phyloP scores from a whole-genome alignment of 768 basidiomycete species.

The Candolleomyces efflorescens region DNA sequence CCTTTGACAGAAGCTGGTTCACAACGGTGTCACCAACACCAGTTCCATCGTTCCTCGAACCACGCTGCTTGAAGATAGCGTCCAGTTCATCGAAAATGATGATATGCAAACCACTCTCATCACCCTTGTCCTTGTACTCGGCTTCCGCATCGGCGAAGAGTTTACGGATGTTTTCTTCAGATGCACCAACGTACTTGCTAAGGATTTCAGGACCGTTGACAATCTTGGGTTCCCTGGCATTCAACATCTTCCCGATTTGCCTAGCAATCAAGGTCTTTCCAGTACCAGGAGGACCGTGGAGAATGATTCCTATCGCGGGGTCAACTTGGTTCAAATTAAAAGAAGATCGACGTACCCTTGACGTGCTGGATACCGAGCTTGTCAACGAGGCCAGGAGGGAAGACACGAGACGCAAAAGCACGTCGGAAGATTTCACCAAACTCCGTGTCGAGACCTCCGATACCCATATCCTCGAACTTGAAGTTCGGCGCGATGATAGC shows the following conservation, averaged over 20 bases:
- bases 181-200: constrained; percentile 95
- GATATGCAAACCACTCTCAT: constrained; percentile 96
- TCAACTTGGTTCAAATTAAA: not conserved
- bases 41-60: constrained; percentile 84
- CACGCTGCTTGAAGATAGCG: constrained; percentile 98
- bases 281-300: constrained; percentile 96
- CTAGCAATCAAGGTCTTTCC: constrained; percentile 98
- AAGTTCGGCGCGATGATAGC: constrained; percentile 97
- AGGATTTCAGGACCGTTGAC: constrained; percentile 98
- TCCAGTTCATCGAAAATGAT: constrained; percentile 99
- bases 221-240: constrained; percentile 95
- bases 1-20: constrained; percentile 97
- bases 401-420: constrained; percentile 97
- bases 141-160: constrained; percentile 98
- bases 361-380: constrained; percentile 98
- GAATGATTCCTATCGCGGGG: constrained; percentile 66
- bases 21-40: constrained; percentile 99
- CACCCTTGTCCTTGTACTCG: constrained; percentile 98
- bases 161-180: constrained; percentile 97
- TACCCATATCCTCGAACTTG: constrained; percentile 99
- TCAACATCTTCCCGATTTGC: constrained; percentile 99
- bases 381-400: constrained; percentile 93
- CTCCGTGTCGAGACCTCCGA: constrained; percentile 94
- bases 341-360: constrained; percentile 59
- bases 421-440: constrained; percentile 97